Evolutionary conservation across 257 asterid genomes (phyloP).

Genomic region (Marsdenia floribunda): DNA sequence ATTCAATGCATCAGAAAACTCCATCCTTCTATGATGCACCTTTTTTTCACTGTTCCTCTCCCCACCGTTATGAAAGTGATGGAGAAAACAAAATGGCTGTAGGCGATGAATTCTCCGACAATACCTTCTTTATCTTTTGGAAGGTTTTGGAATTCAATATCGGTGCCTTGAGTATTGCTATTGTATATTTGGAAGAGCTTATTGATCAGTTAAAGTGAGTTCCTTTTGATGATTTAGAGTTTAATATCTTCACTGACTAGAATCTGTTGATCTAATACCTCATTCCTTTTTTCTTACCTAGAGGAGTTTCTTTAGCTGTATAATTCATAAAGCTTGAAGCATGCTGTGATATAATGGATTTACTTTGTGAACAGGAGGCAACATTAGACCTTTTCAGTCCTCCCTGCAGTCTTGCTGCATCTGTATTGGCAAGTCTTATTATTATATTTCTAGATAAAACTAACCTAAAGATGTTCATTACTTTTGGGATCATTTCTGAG

Average conservation of each 20-base stretch:
- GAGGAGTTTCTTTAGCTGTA: slow-evolving; percentile 59
- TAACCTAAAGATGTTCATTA: not conserved
- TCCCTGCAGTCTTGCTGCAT: slow-evolving; percentile 61
- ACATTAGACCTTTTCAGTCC: slow-evolving; percentile 47
- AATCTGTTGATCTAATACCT: not conserved
- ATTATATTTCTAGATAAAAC: not conserved
- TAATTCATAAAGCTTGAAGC: slow-evolving; percentile 49
- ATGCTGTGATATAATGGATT: slow-evolving; percentile 80
- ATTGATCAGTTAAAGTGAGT: slow-evolving; percentile 59
- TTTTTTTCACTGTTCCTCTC: not conserved
- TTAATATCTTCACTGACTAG: not conserved
- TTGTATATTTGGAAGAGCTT: slow-evolving; percentile 52
- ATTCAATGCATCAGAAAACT: slow-evolving; percentile 9
- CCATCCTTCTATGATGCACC: not conserved
- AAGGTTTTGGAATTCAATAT: slow-evolving; percentile 60
- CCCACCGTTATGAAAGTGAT: not conserved
- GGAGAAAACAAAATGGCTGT: not conserved
- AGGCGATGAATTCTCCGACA: not conserved
- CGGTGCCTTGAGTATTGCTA: slow-evolving; percentile 45
- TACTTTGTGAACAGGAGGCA: slow-evolving; percentile 70
- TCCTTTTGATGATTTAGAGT: slow-evolving; percentile 5
- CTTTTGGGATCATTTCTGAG: slow-evolving; percentile 7
- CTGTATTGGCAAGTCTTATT: slow-evolving; percentile 46
- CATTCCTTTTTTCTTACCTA: slow-evolving; percentile 17
- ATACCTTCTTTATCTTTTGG: slow-evolving; percentile 13